Conservation (phyloP, 2,329 filamentous ascomycete genomes). For the Myotisia sp. region DNA sequence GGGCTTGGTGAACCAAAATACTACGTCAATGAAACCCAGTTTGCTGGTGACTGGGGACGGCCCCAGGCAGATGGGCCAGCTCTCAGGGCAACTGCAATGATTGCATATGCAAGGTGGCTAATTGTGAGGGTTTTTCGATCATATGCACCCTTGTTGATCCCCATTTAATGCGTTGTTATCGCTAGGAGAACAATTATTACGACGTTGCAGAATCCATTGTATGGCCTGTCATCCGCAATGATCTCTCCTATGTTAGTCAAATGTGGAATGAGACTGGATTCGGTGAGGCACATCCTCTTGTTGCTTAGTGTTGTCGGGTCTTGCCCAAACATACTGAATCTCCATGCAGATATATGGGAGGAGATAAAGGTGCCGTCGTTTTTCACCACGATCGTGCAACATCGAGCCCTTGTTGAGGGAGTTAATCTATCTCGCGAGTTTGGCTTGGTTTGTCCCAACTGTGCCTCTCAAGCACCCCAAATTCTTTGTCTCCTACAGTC, state of each 20-base stretch:
- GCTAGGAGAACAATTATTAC: slow-evolving; percentile 37
- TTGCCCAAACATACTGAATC: background rate
- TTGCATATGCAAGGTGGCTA: slow-evolving; percentile 48
- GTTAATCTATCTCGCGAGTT: slow-evolving; percentile 48
- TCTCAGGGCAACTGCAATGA: slow-evolving; percentile 22
- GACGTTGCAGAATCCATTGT: slow-evolving; percentile 41
- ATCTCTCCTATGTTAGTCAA: slow-evolving; percentile 57
- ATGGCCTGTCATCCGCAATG: slow-evolving; percentile 63
- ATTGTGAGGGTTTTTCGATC: slow-evolving; percentile 26
- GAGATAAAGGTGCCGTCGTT: slow-evolving; percentile 62
- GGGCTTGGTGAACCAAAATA: slow-evolving; percentile 61
- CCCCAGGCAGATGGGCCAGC: slow-evolving; percentile 45
- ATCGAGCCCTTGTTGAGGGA: slow-evolving; percentile 48
- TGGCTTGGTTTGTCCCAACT: slow-evolving; percentile 47
- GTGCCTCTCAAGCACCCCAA: slow-evolving; percentile 51
- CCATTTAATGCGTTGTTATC: background rate
- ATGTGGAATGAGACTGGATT: slow-evolving; percentile 53
- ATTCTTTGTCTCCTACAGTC: slow-evolving; percentile 58
- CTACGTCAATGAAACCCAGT: slow-evolving; percentile 47
- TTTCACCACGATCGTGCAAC: slow-evolving; percentile 56
- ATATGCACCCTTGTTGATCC: background rate
- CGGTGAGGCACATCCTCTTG: slow-evolving; percentile 23
- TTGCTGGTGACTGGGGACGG: slow-evolving; percentile 56
- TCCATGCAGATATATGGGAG: slow-evolving; percentile 52
- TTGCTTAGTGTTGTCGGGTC: slow-evolving; percentile 1